Conservation (phyloP, 129 eudicot genomes). For the Smallanthus sonchifolius region DNA sequence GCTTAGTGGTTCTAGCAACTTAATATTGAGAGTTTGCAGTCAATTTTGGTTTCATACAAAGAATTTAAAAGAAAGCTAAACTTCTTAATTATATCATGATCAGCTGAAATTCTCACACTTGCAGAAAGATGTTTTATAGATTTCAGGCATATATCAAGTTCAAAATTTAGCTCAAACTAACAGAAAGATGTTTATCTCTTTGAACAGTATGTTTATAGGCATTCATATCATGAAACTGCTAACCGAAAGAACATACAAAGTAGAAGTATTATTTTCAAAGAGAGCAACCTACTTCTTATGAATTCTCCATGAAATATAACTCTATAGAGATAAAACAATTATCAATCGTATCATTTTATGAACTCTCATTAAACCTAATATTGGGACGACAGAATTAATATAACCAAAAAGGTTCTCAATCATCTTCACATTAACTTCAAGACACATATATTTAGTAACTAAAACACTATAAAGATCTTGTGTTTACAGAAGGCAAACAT, state of each 20-base stretch:
- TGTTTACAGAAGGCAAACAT: background rate
- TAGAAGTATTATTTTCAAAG: background rate
- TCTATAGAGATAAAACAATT: background rate
- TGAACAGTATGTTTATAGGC: background rate
- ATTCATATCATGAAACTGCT: background rate
- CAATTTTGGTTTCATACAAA: background rate
- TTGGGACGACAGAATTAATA: background rate
- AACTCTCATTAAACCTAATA: background rate
- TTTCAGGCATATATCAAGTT: constrained; percentile 1
- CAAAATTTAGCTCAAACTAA: constrained; percentile 6
- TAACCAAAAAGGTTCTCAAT: background rate
- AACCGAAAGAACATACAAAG: background rate
- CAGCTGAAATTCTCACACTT: too few species aligned
- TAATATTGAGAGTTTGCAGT: background rate
- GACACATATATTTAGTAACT: background rate
- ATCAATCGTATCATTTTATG: background rate
- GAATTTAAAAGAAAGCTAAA: background rate
- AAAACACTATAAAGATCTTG: background rate
- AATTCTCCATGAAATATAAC: background rate
- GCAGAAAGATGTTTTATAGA: background rate
- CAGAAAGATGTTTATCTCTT: background rate
- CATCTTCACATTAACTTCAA: constrained; percentile 4
- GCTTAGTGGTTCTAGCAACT: background rate
- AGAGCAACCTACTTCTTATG: background rate
- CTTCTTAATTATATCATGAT: background rate